Conservation (phyloP, 2,329 filamentous ascomycete species). For the Coccinonectria pachysandricola region DNA sequence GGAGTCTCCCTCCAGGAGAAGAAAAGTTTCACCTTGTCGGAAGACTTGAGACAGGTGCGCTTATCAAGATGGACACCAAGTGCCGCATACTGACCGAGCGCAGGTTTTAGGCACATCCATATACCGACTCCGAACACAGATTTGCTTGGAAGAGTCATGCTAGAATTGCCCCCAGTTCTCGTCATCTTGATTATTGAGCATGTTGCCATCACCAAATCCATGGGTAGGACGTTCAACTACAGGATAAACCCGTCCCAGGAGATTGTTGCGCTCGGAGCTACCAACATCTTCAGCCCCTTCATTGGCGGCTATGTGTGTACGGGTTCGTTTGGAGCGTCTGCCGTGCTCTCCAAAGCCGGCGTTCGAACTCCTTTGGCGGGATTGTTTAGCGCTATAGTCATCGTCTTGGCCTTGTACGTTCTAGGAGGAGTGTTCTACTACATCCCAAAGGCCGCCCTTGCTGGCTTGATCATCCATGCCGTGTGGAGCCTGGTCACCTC, state of each 20-base stretch:
- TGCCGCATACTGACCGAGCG: slow-evolving; percentile 5
- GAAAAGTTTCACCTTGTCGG: slow-evolving; percentile 54
- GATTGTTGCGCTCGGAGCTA: slow-evolving; percentile 65
- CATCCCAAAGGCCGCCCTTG: slow-evolving; percentile 61
- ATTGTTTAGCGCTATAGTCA: slow-evolving; percentile 65
- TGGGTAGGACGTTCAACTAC: slow-evolving; percentile 71
- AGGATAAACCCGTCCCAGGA: slow-evolving; percentile 71
- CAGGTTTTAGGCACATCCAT: slow-evolving; percentile 53
- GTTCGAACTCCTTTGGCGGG: slow-evolving; percentile 71
- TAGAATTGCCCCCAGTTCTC: slow-evolving; percentile 58
- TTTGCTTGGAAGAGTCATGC: slow-evolving; percentile 47
- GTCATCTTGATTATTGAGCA: slow-evolving; percentile 76
- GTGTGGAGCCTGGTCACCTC: slow-evolving; percentile 67
- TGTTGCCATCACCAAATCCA: slow-evolving; percentile 76
- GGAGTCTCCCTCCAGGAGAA: slow-evolving; percentile 34
- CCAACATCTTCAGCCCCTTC: slow-evolving; percentile 67
- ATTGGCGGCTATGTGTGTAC: slow-evolving; percentile 44
- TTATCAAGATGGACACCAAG: background rate
- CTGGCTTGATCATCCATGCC: slow-evolving; percentile 74
- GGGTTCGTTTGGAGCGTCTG: slow-evolving; percentile 52
- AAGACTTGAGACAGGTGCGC: slow-evolving; percentile 49
- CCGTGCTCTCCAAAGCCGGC: slow-evolving; percentile 76
- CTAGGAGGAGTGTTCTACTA: slow-evolving; percentile 72
- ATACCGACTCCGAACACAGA: slow-evolving; percentile 45
- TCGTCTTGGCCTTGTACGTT: slow-evolving; percentile 68